Evolutionary conservation across 371 early-diverging fungal genomes (phyloP), one percentile per base, ranked within the genome.

Genomic region (Mucor mucedo): DNA sequence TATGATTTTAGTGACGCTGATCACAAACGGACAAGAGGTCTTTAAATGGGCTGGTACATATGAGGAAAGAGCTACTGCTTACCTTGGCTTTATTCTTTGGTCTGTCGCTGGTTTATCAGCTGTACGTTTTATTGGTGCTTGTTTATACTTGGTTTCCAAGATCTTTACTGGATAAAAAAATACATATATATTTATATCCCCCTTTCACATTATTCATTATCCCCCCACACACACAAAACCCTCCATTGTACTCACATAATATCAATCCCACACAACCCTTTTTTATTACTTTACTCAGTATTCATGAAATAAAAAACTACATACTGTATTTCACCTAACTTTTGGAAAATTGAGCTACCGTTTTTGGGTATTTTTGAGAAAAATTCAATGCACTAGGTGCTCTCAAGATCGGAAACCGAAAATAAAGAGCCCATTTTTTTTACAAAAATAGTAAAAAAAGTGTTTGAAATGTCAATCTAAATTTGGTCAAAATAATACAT

Each of bases 1-100:
- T 68, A 85, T 87, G 7, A 54, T 90, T 1, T 75, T 98, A 55
- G 87, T 93, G 21, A 82, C 76, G n/a, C 58, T 75, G 58, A 75
- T 88, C 13, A 84, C 84, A 9, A 77, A 70, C 41, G 70, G 70
- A 16, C 52, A 65, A 60, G 55, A 70, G 32, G 54, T 73, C 0
- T 63, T 71, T 44, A 50, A 58, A 28, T 70, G 75, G 64, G 70
- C 76, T 58, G 77, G 79, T 53, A 63, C 62, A 13, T 78, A 75
- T 21, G 68, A 73, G 7, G 66, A 55, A 5, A 45, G 80, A 70
- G 75, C 79, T 57, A 91, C 91, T 54, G 76, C 81, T 27, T 96
- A 93, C 60, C 82, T 96, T 58, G 86, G 87, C 58, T 91, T 96
- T 64, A 89, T 95, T 54, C 89, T 96, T 54, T 96, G 94, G 93